Evolutionary conservation across 345 rosid genomes (phyloP), one percentile per base, ranked within the genome.

Genomic region (Toxicodendron radicans): DNA sequence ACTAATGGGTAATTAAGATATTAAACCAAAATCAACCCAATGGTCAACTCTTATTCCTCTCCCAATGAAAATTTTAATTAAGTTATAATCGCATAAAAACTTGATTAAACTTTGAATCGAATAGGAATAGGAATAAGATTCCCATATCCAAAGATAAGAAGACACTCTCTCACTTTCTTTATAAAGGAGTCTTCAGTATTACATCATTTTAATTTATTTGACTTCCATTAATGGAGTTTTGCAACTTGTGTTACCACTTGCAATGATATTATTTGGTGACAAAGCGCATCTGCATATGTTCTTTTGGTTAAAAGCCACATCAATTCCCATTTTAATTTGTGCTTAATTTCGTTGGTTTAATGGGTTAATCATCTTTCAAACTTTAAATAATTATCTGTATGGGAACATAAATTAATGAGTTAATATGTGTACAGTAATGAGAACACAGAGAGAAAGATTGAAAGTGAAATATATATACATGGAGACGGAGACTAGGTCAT

Each of bases 181-280:
- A 1, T 27, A 27, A 20, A 2, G 14, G 56, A 62, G 76, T 48
- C 61, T 71, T 70, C 62, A 11, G 32, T 13, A 21, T 33, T 74
- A 73, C 76, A 76, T 73, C 66, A 49, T 27, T 0, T 5, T 8
- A 21, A 1, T 51, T 16, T 30, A 1, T 16, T 71, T 71, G 83
- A 79, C 76, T 79, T 65, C 68, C 32, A 33, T 65, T 13, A 41
- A n/a, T 70, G 30, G 20, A 27, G 49, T 58, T 58, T 43, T 70
- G 52, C 82, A 76, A 76, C 33, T 73, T 72, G 75, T 35, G 24
- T 2, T 12, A 18, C 80, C 51, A 73, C 75, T 79, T 74, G 76
- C 72, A 69, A 16, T n/a, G n/a, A n/a, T 66, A 66, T 30, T 30
- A 5, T 30, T 14, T 7, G 66, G 64, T 46, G 38, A 33, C 32